Conservation (phyloP, 257 asterid species). For the Nicotiana knightiana region DNA sequence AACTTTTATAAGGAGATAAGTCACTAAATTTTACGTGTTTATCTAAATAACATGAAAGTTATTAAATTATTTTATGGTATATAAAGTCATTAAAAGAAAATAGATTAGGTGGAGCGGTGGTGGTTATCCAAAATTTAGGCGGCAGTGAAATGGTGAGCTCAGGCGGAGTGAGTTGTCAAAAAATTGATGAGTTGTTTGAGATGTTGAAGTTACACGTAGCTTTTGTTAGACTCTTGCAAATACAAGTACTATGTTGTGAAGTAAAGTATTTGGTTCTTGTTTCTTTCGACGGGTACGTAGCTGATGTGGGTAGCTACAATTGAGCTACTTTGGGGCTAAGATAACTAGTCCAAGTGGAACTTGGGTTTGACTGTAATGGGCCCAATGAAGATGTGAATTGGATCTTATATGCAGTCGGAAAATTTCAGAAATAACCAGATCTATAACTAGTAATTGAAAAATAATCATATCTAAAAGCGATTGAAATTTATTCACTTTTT, state of each 20-base stretch:
- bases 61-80: too few species aligned
- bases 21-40: too few species aligned
- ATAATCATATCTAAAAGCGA: too few species aligned
- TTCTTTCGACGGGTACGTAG: background rate
- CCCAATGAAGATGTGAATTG: background rate
- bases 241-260: background rate
- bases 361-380: background rate
- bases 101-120: background rate
- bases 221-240: background rate
- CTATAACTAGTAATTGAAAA: too few species aligned
- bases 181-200: background rate
- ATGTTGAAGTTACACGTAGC: slow-evolving; percentile 5
- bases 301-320: background rate
- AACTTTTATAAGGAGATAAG: too few species aligned
- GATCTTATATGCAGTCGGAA: background rate
- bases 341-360: background rate
- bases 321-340: background rate
- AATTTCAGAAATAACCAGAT: too few species aligned
- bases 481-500: too few species aligned
- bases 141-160: background rate
- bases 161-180: background rate
- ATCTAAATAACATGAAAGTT: too few species aligned
- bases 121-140: background rate
- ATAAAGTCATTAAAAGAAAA: too few species aligned
- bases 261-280: background rate